phyloP scores from a whole-genome alignment of 768 basidiomycete species.

The Kwoniella pini region DNA sequence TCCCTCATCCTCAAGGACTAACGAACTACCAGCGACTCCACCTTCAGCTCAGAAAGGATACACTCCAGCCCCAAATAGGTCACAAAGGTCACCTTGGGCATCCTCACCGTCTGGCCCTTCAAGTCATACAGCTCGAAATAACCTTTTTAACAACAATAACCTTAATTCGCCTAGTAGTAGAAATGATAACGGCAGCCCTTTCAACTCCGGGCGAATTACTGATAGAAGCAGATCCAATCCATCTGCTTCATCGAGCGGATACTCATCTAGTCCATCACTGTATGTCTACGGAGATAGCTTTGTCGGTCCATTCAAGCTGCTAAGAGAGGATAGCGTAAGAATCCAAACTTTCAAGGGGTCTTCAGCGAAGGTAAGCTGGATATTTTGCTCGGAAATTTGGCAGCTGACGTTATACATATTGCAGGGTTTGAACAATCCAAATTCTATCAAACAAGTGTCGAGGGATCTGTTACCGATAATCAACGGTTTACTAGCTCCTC shows the following conservation, averaged over 20 bases:
- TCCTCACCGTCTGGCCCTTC: slow-evolving; percentile 1
- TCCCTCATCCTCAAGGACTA: background rate
- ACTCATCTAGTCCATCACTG: slow-evolving; percentile 19
- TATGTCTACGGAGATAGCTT: slow-evolving; percentile 47
- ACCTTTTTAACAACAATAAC: background rate
- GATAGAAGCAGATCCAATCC: background rate
- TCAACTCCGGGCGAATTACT: background rate
- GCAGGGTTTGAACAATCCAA: slow-evolving; percentile 48
- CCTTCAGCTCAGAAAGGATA: background rate
- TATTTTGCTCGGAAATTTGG: background rate
- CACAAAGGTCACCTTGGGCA: slow-evolving; percentile 30
- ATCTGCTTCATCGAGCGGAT: background rate
- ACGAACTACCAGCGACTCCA: background rate
- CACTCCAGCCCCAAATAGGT: slow-evolving; percentile 13
- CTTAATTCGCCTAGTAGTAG: background rate
- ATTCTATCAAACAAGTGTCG: slow-evolving; percentile 44
- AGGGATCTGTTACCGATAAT: slow-evolving; percentile 35
- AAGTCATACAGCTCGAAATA: background rate
- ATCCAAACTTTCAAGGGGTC: slow-evolving; percentile 45
- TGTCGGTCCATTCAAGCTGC: slow-evolving; percentile 44
- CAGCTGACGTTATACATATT: background rate
- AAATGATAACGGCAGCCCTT: background rate
- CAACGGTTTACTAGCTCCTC: slow-evolving; percentile 37
- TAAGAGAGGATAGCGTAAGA: slow-evolving; percentile 33
- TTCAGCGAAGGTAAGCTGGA: slow-evolving; percentile 42